Evolutionary conservation across 495 filamentous ascomycete species (phyloP).

Genomic region (Staphylotrichum tortipilum): DNA sequence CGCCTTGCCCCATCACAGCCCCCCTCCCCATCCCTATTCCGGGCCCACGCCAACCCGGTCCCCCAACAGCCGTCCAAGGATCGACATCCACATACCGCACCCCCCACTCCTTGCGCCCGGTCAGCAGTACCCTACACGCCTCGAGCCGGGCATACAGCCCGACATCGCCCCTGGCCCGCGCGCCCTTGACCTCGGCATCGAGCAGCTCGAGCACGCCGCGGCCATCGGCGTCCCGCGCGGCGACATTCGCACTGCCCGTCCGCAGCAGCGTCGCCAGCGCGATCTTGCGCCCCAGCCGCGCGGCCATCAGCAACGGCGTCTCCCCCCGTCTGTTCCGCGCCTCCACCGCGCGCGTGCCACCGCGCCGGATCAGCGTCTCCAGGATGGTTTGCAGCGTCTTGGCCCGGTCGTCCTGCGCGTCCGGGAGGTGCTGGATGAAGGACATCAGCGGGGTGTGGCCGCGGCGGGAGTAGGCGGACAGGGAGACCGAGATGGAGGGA

Average conservation of each 20-base stretch:
- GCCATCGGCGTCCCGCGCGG: conserved; percentile 32
- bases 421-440: conserved; percentile 34
- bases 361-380: conserved; percentile 20
- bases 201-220: conserved; percentile 31
- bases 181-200: conserved; percentile 17
- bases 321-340: conserved; percentile 38
- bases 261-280: conserved; percentile 36
- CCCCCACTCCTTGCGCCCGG: conserved; percentile 23
- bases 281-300: conserved; percentile 34
- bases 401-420: conserved; percentile 34
- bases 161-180: conserved; percentile 11
- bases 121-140: conserved; percentile 25
- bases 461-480: conserved; percentile 34
- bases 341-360: conserved; percentile 29
- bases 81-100: conserved; percentile 2
- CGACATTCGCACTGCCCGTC: conserved; percentile 30
- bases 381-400: conserved; percentile 24
- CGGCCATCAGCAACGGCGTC: conserved; percentile 39
- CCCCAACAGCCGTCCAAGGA: too few species aligned
- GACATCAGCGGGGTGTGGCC: conserved; percentile 41
- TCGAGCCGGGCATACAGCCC: conserved; percentile 23
- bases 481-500: conserved; percentile 31
- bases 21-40: not conserved
- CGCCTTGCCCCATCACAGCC: not conserved
- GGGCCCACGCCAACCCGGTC: too few species aligned